Conservation (phyloP, 2,329 filamentous ascomycete genomes). For the Magnaporthiopsis rhizophila region DNA sequence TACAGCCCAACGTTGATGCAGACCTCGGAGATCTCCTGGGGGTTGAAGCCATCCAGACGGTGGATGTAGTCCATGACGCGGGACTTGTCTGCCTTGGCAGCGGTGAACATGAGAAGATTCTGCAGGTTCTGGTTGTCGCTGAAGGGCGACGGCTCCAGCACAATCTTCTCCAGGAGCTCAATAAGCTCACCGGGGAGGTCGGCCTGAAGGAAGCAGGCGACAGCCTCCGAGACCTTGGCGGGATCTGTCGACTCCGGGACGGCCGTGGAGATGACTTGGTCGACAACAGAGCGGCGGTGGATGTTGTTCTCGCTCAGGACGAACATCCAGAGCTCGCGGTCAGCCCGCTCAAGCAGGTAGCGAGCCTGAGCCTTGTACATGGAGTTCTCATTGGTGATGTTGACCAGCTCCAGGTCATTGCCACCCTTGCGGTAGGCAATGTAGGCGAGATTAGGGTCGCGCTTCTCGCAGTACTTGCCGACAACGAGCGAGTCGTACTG, state of each 20-base stretch:
- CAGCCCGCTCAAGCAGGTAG: conserved; percentile 85
- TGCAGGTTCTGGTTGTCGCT: conserved; percentile 96
- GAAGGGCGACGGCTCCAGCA: conserved; percentile 97
- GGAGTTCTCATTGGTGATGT: conserved; percentile 98
- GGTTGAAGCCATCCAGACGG: conserved; percentile 78
- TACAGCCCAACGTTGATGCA: conserved; percentile 92
- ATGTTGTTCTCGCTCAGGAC: conserved; percentile 94
- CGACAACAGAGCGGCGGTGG: conserved; percentile 84
- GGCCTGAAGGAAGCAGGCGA: conserved; percentile 83
- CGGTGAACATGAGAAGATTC: conserved; percentile 92
- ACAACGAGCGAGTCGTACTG: conserved; percentile 88
- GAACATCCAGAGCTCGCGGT: conserved; percentile 87
- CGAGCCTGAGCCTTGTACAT: conserved; percentile 99
- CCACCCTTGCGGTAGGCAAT: conserved; percentile 95
- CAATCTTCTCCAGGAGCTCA: conserved; percentile 97
- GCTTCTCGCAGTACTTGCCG: conserved; percentile 98
- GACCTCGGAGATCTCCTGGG: conserved; percentile 85
- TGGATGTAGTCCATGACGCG: conserved; percentile 96
- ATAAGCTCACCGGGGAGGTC: conserved; percentile 93
- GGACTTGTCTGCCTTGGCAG: conserved; percentile 91
- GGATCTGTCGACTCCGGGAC: conserved; percentile 90
- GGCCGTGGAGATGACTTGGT: conserved; percentile 92
- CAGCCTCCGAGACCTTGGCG: conserved; percentile 88
- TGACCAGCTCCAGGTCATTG: conserved; percentile 94
- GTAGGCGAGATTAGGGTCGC: conserved; percentile 89